These are phyloP conservation scores for Pyrus betulifolia DNA, from an alignment of 306 rosid genomes.

Conservation along the genomic window DNA sequence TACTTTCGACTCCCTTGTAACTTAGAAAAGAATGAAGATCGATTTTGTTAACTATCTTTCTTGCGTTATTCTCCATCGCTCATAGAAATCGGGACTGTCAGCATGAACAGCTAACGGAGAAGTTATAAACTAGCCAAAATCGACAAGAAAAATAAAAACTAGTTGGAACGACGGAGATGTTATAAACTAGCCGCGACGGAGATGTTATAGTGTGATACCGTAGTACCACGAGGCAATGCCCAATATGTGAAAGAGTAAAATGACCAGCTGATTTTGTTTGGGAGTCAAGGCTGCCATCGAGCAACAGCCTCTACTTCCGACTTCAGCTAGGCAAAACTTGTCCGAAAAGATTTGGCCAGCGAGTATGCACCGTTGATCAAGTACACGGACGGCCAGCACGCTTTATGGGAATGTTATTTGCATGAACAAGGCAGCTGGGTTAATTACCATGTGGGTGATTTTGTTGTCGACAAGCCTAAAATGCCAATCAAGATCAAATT, in stretches of 20 bases:
- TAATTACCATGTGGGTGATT: constrained; percentile 60
- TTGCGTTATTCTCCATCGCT: neutral
- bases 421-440: constrained; percentile 47
- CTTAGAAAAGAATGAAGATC: neutral
- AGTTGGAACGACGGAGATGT: no score
- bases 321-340: constrained; percentile 64
- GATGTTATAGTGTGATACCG: no score
- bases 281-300: constrained; percentile 67
- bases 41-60: neutral
- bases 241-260: no score
- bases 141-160: no score
- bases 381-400: constrained; percentile 74
- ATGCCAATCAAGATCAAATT: constrained; percentile 38
- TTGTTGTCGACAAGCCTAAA: constrained; percentile 19
- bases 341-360: constrained; percentile 42
- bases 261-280: constrained; percentile 39
- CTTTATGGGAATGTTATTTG: constrained; percentile 39
- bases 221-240: no score
- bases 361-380: constrained; percentile 40
- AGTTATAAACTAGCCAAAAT: no score
- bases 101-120: no score
- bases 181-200: no score
- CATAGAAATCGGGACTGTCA: no score
- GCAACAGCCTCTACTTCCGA: constrained; percentile 52
- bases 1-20: neutral